These are phyloP conservation scores for Bolboschoenoplectus hybrid DNA, from an alignment of 202 grass and related monocot species.

Conservation along the genomic window DNA sequence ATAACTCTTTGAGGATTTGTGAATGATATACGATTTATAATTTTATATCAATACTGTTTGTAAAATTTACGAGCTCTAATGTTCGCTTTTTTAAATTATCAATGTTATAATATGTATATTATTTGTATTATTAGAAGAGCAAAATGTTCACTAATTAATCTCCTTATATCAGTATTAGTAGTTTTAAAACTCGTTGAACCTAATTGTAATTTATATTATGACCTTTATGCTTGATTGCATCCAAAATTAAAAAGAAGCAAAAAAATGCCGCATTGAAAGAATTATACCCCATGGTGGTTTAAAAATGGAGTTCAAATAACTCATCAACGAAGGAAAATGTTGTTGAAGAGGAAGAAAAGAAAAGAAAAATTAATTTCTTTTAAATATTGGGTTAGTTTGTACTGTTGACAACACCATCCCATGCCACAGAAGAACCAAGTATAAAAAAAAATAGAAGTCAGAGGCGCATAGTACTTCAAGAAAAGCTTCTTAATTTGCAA, in stretches of 20 bases:
- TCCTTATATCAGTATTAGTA: background rate
- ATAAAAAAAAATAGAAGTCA: constrained; percentile 23
- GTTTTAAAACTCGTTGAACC: background rate
- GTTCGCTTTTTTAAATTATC: background rate
- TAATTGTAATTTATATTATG: background rate
- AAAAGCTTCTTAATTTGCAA: constrained; percentile 8
- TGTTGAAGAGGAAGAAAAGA: background rate
- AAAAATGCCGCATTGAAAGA: background rate
- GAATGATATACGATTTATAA: background rate
- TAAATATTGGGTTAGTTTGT: background rate
- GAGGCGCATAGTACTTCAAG: background rate
- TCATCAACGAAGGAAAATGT: background rate
- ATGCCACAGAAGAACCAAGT: constrained; percentile 32
- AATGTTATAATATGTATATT: background rate
- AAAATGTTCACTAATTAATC: background rate
- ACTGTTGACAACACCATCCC: background rate
- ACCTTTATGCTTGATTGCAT: background rate
- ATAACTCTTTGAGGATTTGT: background rate
- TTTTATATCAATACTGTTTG: background rate
- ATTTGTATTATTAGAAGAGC: background rate
- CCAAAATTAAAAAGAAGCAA: background rate
- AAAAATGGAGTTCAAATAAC: background rate
- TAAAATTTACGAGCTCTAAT: background rate
- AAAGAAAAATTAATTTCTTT: background rate
- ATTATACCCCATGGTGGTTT: background rate